Evolutionary conservation across 176 grass and related monocot genomes (phyloP).

Genomic region (Coix lacrymajobi): DNA sequence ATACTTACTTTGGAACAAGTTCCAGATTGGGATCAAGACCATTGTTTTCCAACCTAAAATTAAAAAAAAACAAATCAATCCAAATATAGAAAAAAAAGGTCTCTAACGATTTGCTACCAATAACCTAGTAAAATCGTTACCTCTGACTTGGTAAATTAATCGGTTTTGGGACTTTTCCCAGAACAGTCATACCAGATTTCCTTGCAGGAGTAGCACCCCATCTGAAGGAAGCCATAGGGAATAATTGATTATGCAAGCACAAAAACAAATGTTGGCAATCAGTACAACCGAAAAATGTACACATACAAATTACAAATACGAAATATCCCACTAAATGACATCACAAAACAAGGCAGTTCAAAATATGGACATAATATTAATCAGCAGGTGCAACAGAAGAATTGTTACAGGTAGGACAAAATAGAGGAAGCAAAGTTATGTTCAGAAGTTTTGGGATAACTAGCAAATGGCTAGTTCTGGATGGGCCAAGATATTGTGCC

Average conservation of each 20-base stretch:
- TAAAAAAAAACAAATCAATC: conserved; percentile 32
- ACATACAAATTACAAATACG: background rate
- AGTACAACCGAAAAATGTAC: background rate
- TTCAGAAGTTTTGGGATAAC: background rate
- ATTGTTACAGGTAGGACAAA: background rate
- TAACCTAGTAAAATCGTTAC: conserved; percentile 38
- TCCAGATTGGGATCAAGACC: conserved; percentile 91
- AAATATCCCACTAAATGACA: background rate
- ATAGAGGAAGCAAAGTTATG: background rate
- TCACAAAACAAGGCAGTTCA: background rate
- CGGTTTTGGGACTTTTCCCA: conserved; percentile 97
- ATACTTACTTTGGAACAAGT: conserved; percentile 96
- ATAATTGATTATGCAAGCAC: background rate
- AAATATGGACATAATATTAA: background rate
- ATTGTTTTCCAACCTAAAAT: conserved; percentile 97
- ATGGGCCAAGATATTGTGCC: background rate
- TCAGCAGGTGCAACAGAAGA: background rate
- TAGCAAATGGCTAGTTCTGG: background rate
- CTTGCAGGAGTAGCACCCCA: conserved; percentile 64
- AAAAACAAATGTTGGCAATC: background rate
- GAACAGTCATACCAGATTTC: conserved; percentile 98
- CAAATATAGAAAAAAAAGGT: background rate
- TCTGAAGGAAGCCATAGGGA: conserved; percentile 41
- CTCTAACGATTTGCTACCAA: background rate
- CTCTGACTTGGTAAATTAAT: conserved; percentile 97